Conservation (phyloP, 805 yeast species). For the Pichia membranifaciens region DNA sequence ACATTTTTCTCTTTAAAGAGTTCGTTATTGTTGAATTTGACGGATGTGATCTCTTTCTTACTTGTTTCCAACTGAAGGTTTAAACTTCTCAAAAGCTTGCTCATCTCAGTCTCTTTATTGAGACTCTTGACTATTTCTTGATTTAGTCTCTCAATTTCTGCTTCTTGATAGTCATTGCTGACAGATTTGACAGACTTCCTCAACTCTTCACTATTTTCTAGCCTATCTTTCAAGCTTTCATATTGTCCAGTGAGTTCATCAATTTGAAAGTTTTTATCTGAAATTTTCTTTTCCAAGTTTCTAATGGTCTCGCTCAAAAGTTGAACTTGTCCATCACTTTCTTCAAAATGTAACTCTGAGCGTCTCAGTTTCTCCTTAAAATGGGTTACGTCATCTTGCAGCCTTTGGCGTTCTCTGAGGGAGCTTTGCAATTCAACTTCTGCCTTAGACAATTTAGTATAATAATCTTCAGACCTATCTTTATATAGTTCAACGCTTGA, state of each 20-base stretch:
- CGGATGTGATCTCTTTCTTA: slow-evolving; percentile 37
- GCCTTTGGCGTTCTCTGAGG: slow-evolving; percentile 51
- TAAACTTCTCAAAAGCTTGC: slow-evolving; percentile 57
- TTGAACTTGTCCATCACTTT: slow-evolving; percentile 47
- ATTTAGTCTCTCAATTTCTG: slow-evolving; percentile 49
- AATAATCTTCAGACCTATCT: slow-evolving; percentile 67
- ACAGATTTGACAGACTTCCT: slow-evolving; percentile 29
- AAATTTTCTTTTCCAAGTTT: slow-evolving; percentile 48
- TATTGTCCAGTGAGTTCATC: slow-evolving; percentile 44
- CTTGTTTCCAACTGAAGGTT: slow-evolving; percentile 54
- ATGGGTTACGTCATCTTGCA: slow-evolving; percentile 49
- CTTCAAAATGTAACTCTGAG: slow-evolving; percentile 47
- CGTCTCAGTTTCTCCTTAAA: slow-evolving; percentile 40
- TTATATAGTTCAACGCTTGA: slow-evolving; percentile 57
- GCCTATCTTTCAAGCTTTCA: slow-evolving; percentile 45
- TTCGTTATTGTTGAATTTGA: slow-evolving; percentile 35
- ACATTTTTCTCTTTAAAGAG: slow-evolving; percentile 38
- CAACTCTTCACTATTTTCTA: slow-evolving; percentile 39
- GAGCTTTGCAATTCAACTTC: slow-evolving; percentile 66
- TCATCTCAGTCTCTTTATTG: slow-evolving; percentile 60
- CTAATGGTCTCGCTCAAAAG: slow-evolving; percentile 46
- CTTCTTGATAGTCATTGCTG: slow-evolving; percentile 31
- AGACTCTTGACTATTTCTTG: slow-evolving; percentile 48
- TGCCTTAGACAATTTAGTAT: slow-evolving; percentile 66
- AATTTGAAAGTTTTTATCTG: slow-evolving; percentile 52